Evolutionary conservation across 192 early-diverging fungal species (phyloP).

Genomic region (Podila minutissima): DNA sequence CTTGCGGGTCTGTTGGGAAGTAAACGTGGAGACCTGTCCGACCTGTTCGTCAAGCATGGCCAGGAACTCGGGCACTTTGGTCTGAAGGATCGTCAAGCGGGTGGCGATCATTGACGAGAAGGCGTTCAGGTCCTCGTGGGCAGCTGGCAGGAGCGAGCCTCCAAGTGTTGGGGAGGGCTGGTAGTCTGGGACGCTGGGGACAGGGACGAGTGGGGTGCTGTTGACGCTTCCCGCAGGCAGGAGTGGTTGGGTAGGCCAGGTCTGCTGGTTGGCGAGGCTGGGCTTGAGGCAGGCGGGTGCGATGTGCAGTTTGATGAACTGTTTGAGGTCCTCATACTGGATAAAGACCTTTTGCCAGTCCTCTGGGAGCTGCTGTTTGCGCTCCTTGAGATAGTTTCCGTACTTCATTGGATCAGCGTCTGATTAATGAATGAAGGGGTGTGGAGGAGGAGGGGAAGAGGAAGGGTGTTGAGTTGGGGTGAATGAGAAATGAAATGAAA

Average conservation of each 20-base stretch:
- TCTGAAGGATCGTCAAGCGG: conserved; percentile 65
- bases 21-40: conserved; percentile 65
- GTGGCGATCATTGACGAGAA: conserved; percentile 69
- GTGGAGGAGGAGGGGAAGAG: not conserved
- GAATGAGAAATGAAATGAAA: not conserved
- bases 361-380: conserved; percentile 68
- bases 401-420: conserved; percentile 68
- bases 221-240: conserved; percentile 18
- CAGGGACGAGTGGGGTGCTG: conserved; percentile 2
- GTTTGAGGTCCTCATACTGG: conserved; percentile 76
- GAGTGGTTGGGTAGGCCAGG: conserved; percentile 50
- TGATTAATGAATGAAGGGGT: not conserved
- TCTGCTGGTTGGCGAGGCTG: conserved; percentile 52
- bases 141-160: conserved; percentile 29
- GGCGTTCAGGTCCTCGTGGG: conserved; percentile 41
- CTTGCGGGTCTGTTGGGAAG: conserved; percentile 28
- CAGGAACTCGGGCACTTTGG: conserved; percentile 74
- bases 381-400: conserved; percentile 74
- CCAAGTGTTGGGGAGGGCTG: conserved; percentile 49
- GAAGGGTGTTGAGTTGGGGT: no score
- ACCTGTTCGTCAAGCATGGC: conserved; percentile 73
- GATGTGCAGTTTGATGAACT: conserved; percentile 69
- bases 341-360: conserved; percentile 76
- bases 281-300: conserved; percentile 64
- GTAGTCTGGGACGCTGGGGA: conserved; percentile 61